Conservation (phyloP, 2,329 filamentous ascomycete genomes). For the Trichoderma sp. region DNA sequence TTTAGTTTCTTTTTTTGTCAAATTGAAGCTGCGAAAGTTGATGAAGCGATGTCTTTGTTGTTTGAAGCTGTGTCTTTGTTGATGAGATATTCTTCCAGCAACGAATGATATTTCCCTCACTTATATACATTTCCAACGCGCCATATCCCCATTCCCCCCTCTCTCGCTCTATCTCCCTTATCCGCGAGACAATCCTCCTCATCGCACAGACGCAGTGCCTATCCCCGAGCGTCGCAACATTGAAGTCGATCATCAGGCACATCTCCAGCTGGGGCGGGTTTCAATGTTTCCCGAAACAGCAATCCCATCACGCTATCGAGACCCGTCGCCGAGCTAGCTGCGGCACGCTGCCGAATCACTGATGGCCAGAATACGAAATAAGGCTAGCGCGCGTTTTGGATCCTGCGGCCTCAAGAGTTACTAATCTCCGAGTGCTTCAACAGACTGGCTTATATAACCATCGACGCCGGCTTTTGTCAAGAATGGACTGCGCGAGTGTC, state of each 20-base stretch:
- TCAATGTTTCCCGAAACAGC: constrained; percentile 1
- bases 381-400: not conserved
- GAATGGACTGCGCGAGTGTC: not conserved
- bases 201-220: not conserved
- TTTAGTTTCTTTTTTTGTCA: not conserved
- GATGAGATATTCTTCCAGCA: not conserved
- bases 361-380: constrained; percentile 18
- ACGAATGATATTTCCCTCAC: not conserved
- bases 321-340: not conserved
- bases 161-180: not conserved
- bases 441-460: constrained; percentile 1
- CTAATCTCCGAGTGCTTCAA: constrained; percentile 6
- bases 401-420: not conserved
- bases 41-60: not conserved
- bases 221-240: not conserved
- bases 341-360: constrained; percentile 11
- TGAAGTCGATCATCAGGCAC: not conserved
- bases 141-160: not conserved
- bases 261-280: not conserved
- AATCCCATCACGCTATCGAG: constrained; percentile 4
- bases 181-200: not conserved
- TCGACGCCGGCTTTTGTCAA: not conserved
- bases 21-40: not conserved
- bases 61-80: not conserved
- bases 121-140: constrained; percentile 1